Evolutionary conservation across 371 early-diverging fungal species (phyloP), one percentile per base, ranked within the genome.

Genomic region (Apophysomyces sp.): DNA sequence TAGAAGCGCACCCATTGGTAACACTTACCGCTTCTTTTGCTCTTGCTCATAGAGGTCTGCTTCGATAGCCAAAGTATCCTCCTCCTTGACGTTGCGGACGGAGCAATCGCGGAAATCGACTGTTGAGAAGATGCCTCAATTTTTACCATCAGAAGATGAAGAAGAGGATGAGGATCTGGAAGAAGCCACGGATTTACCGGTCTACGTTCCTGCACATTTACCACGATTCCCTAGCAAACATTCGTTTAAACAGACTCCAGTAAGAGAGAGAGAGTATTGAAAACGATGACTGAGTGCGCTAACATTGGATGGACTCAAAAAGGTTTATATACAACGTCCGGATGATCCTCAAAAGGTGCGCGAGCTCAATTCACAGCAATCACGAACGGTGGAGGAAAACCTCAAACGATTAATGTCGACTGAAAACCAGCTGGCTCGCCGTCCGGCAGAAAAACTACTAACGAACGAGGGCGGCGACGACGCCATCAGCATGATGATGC

Each of bases 361-460:
- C 18, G 85, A 84, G 51, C 65, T 86, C 16, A 86, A 83, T 39
- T 82, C 85, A 21, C 82, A 86, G 30, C 86, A 86, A 74, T 84
- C 86, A 15, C 75, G 86, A 30, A 77, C 82, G 28, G 86, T 86
- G 5, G 86, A 86, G 65, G 82, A 83, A 18, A 86, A 86, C 39
- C 56, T 86, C 54, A 86, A 86, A 55, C 76, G 79, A 32, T 57
- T 86, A 11, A 84, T 84, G 81, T 76, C 84, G 5, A 79, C 80
- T 0, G 85, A 84, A 60, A 82, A 82, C 41, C 72, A 82, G 31
- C 62, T 82, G 27, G 67, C 76, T n/a, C 76, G 77, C 61, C 72
- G 71, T 15, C 55, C 67, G 31, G 66, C 69, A 7, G 71, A 68
- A 28, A 63, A 62, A 44, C 55, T 65, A 30, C 52, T 63, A 4